These are phyloP conservation scores for Nothophoma quercina DNA, from an alignment of 2,329 filamentous ascomycete species.

Conservation along the genomic window DNA sequence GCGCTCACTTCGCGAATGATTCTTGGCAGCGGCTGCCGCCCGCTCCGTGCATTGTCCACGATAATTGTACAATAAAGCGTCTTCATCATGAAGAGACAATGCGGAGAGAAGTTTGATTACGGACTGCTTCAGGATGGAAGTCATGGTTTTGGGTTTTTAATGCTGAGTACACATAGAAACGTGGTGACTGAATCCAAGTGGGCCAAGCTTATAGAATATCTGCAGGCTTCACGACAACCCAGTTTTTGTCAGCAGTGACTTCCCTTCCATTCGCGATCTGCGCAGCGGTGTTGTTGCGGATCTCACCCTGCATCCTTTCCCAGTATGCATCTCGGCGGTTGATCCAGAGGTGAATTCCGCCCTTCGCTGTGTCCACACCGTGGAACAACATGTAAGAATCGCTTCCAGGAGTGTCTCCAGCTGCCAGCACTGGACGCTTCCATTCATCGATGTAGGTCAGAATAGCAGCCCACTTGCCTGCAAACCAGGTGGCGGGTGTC, in stretches of 20 bases:
- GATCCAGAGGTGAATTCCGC: constrained; percentile 41
- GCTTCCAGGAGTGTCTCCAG: constrained; percentile 40
- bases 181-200: too few relatives aligned
- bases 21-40: too few relatives aligned
- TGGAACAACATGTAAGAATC: constrained; percentile 45
- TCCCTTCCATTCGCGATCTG: constrained; percentile 38
- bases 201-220: constrained; percentile 34
- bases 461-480: constrained; percentile 42
- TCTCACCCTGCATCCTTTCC: constrained; percentile 31
- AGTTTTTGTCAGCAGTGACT: constrained; percentile 42
- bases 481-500: constrained; percentile 43
- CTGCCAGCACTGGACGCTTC: constrained; percentile 40
- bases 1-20: neutral
- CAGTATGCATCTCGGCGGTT: constrained; percentile 33
- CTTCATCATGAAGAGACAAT: too few relatives aligned
- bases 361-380: constrained; percentile 38
- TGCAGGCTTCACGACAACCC: constrained; percentile 38
- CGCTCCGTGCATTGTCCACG: too few relatives aligned
- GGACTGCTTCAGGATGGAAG: too few relatives aligned
- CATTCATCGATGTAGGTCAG: constrained; percentile 42
- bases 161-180: too few relatives aligned
- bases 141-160: too few relatives aligned
- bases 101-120: too few relatives aligned
- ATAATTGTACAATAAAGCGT: too few relatives aligned
- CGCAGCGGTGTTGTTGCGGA: constrained; percentile 30